A percentile compares a stretch with the other conserved stretches of the same genome.
phyloP scores from a whole-genome alignment of 768 basidiomycete species.

The Lentinula sp. region DNA sequence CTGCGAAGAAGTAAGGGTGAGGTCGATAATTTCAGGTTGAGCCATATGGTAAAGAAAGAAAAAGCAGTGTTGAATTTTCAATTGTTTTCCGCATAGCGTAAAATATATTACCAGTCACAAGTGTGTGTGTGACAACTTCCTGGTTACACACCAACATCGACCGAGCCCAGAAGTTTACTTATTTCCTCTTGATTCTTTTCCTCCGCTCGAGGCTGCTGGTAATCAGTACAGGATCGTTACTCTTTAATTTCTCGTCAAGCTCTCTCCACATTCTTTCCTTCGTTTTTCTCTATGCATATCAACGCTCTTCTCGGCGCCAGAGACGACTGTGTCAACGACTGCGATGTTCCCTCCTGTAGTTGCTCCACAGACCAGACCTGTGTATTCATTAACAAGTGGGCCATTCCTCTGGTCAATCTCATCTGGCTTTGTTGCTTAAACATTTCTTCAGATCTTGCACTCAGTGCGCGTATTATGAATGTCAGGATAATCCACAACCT shows the following conservation, averaged over 20 bases:
- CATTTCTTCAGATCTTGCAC: conserved; percentile 45
- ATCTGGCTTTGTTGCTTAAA: not conserved
- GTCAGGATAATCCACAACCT: conserved; percentile 21
- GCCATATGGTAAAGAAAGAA: not conserved
- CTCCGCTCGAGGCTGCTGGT: conserved; percentile 2
- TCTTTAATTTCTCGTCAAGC: conserved; percentile 15
- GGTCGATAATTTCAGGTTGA: not conserved
- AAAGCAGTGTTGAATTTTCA: not conserved
- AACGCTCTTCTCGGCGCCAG: conserved; percentile 33
- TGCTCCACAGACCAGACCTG: conserved; percentile 55
- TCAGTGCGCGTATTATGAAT: conserved; percentile 47
- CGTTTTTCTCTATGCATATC: conserved; percentile 22
- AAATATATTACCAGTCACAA: not conserved
- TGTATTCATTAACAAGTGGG: conserved; percentile 53
- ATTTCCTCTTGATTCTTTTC: not conserved
- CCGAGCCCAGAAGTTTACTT: conserved; percentile 7
- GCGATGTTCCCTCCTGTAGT: conserved; percentile 43
- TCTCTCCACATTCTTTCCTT: conserved; percentile 24
- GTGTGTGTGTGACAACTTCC: not conserved
- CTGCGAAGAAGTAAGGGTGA: not conserved
- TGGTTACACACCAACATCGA: conserved; percentile 6
- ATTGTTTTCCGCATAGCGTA: not conserved
- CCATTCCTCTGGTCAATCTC: conserved; percentile 5
- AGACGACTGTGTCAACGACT: conserved; percentile 32
- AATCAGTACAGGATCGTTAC: not conserved